Base-by-base conservation (phyloP, 371 early-diverging fungal species). In the Mucor circinelloides region DNA sequence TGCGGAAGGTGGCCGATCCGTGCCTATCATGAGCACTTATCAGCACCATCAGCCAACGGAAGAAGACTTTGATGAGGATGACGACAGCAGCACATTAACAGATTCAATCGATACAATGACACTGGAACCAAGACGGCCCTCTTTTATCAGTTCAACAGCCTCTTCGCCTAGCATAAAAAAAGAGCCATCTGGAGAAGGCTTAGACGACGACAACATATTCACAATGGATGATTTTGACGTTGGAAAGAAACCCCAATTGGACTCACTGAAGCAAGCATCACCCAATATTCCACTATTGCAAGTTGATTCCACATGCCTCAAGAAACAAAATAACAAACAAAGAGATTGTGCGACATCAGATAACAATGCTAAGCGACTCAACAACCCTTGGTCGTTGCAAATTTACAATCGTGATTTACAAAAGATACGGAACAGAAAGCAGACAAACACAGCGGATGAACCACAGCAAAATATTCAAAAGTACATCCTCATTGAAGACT, bases 401-500 rank as follows among this genome's bases (percentile, higher is more conserved):
- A 72, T 80, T 5, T 73, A 73, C 28, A 71, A 74, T 25, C 72
- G 80, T n/a, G 76, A 80, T 69, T 58, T 77, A 8, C 74, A 77
- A 38, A 68, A 67, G 8, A 74, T 77, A 63, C 62, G 64, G 13
- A 67, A 70, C 17, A 40, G 64, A 55, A 55, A 56, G 42, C 56
- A 55, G 4, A 44, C 30, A 30, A 31, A 15, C 23, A 32, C 65
- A 38, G n/a, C 38, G 32, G 28, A 82, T 85, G 50, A 50, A 23
- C 25, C 50, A 23, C 50, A 50, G 12, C 50, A 50, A 12, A 92
- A 79, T 90, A 92, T 72, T 77, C 95, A 70, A 72, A 97, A 44
- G 71, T 99, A 78, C 89, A 96, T 81, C 27, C 28, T 78, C 27
- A 75, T 81, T 50, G 81, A 81, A 63, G 99, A 99, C 79, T 78